Evolutionary conservation across 257 asterid genomes (phyloP), one percentile per base, ranked within the genome.

Genomic region (Thymus quinquecostatus): DNA sequence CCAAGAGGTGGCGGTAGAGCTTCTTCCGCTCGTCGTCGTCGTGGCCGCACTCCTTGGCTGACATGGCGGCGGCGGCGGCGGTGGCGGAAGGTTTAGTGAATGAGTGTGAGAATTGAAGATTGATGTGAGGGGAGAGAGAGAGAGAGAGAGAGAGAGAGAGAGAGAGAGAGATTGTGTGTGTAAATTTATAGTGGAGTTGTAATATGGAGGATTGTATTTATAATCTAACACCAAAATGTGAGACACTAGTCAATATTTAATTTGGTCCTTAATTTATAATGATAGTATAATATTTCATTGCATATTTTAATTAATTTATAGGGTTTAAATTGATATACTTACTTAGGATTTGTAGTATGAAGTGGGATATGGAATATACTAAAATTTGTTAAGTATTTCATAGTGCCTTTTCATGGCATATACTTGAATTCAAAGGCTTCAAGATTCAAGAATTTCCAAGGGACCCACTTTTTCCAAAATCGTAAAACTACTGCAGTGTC

Each of bases 31-130:
- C 62, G 41, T 77, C 66, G 2, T 82, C 66, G 71, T 78, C 70
- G 84, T 82, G 87, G 78, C 78, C 77, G 77, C 88, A 81, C 49
- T 83, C 88, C 75, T 82, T 80, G 28, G 68, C 83, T 53, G 83
- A 68, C 90, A 83, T 85, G 74, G 8, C 57, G 75, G 34, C 7
- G 50, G 64, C 0, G 57, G 62, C 55, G 49, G 21, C 14, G 13
- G 69, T 49, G 47, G 77, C 7, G 57, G 64, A 28, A 33, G 43
- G 1, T 4, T 12, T 4, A 21, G 56, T 13, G 10, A 2, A 28
- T 9, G 44, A 58, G 34, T 45, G 58, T 59, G 59, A 60, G 57
- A 61, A 21, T 53, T 53, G 30, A 38, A 38, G 41, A 38, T 38
- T 38, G 6, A 43, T 41, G 43, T 57, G 65, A 56, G 33, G 48